Base-by-base conservation (phyloP, 352 stramenopile genomes). In the Phytopythium boreale region DNA sequence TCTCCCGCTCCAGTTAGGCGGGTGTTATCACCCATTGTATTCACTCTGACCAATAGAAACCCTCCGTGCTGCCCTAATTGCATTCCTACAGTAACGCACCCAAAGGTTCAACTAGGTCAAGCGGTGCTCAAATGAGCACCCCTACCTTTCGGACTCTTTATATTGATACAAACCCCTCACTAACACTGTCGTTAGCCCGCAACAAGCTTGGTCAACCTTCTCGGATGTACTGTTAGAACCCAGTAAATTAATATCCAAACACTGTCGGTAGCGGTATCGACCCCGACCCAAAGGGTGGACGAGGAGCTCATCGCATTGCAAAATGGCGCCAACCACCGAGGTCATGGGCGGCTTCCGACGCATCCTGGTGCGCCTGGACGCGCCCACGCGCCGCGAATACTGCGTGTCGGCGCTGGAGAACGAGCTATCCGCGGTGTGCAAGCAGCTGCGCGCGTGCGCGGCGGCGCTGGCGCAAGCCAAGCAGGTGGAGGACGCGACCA, bases 401-500 rank as follows among this genome's bases (percentile, higher is more conserved):
- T 81, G 74, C 39, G 47, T 57, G 39, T 53, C 26, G 1, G 71
- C 74, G 20, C 61, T 81, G 12, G 63, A 63, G n/a, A 61, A 79
- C 29, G 74, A 81, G 47, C 56, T 79, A 2, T 37, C 71, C 22
- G 37, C 50, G 34, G 69, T 61, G 8, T 47, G 66, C 56, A 34
- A 8, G 10, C 56, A 69, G 31, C 46, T 77, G 56, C 29, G 34
- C 27, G 62, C 62, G 34, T 82, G 74, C 17, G 47, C 41, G n/a
- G 64, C 62, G 5, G 66, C 71, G 2, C 63, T 77, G 69, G 29
- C 46, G 39, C 65, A 82, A 37, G 64, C 68, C 4, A 63, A 63
- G 58, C 69, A 82, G 62, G 71, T 82, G 59, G 59, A 72, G 37
- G 74, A 82, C 50, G 74, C 74, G 44, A 77, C 69, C 12, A 57